Evolutionary conservation across 208 protist species (phyloP), one percentile per base, ranked within the genome.

Genomic region (Strigomonas culicis): DNA sequence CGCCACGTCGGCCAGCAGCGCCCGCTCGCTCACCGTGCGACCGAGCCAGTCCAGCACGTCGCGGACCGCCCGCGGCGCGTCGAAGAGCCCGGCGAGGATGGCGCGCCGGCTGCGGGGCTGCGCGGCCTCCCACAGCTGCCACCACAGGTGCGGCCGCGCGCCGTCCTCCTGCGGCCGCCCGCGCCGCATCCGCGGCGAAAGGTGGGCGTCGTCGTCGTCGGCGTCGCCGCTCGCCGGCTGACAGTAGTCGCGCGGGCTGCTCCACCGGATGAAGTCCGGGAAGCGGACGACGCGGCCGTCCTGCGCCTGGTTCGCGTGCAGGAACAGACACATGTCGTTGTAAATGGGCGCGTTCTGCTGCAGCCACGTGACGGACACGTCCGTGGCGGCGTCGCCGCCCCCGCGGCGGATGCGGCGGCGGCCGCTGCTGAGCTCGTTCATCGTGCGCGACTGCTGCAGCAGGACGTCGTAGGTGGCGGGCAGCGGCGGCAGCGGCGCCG

Each of bases 321-420:
- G 78, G 52, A 95, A 95, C 21, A 86, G 72, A 64, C 85, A 92
- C 89, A 95, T 95, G 68, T 95, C 89, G 70, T 91, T 92, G 75
- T 88, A 86, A 4, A 94, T n/a, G n/a, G n/a, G 74, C 22, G 68
- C 67, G 58, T 89, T 72, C 47, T 63, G 67, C 55, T 86, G 73
- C 34, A 89, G 75, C 84, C 79, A 85, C 43, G 43, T 36, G 11
- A 39, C 43, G 32, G 53, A 32, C n/a, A n/a, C 3, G 27, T 4
- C 39, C 8, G 8, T 11, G 25, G 11, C n/a, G 11, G 13, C 39
- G 24, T 8, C 25, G 7, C 30, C 58, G 8, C 41, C 58, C 21
- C 22, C n/a, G 10, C 21, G 30, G 39, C 22, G n/a, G 47, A 46
- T 36, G 4, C 49, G n/a, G 8, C 49, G n/a, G n/a, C 6, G 49